Conservation (phyloP, 768 basidiomycete species). For the Rhodotorula toruloides region DNA sequence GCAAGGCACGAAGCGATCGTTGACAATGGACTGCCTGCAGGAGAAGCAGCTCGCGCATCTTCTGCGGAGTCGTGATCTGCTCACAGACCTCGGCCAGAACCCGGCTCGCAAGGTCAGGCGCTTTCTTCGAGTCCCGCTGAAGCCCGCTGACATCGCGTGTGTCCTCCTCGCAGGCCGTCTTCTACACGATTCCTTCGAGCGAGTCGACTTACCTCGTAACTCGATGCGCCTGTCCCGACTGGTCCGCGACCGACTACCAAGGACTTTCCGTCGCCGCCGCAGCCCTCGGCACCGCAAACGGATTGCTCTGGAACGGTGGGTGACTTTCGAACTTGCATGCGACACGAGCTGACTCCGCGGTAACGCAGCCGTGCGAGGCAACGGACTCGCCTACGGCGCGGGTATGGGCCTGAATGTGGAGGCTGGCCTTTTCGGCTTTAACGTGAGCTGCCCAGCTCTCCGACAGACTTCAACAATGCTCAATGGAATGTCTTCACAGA, state of each 20-base stretch:
- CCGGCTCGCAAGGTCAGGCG: constrained; percentile 62
- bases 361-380: constrained; percentile 62
- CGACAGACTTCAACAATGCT: background rate
- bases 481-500: background rate
- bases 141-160: constrained; percentile 1
- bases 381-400: constrained; percentile 67
- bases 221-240: constrained; percentile 51
- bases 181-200: constrained; percentile 83
- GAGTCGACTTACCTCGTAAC: constrained; percentile 66
- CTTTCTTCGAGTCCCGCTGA: constrained; percentile 12
- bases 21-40: background rate
- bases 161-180: constrained; percentile 56
- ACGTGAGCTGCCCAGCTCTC: background rate
- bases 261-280: constrained; percentile 2
- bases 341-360: constrained; percentile 58
- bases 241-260: constrained; percentile 43
- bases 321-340: constrained; percentile 68
- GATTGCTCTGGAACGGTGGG: constrained; percentile 62
- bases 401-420: constrained; percentile 12
- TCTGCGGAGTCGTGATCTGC: constrained; percentile 60
- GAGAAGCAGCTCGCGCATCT: constrained; percentile 56
- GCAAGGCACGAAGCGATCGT: constrained; percentile 49
- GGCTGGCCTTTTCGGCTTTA: constrained; percentile 14
- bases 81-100: constrained; percentile 66
- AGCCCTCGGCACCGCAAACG: constrained; percentile 2